Conservation (phyloP, 1,284 basidiomycete genomes). For the Phaffia rhodozyma region DNA sequence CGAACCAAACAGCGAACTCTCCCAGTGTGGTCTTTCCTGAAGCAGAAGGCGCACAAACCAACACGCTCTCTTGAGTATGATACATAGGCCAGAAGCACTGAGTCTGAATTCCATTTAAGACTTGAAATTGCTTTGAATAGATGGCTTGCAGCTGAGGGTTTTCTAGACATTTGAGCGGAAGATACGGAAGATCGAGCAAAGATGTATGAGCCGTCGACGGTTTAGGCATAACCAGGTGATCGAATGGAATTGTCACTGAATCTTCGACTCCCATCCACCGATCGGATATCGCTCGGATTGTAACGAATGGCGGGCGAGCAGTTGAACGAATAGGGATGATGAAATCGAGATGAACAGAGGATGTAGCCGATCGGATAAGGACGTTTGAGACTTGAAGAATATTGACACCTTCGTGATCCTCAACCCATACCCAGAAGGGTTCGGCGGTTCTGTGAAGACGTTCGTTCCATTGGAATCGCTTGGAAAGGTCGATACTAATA, state of each 20-base stretch:
- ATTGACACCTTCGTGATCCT: slow-evolving; percentile 63
- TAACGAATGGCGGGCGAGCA: slow-evolving; percentile 48
- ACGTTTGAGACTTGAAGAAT: slow-evolving; percentile 77
- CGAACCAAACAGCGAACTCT: slow-evolving; percentile 58
- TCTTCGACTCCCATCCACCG: slow-evolving; percentile 89
- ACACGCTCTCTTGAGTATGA: slow-evolving; percentile 55
- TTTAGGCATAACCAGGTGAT: slow-evolving; percentile 62
- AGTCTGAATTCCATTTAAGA: slow-evolving; percentile 78
- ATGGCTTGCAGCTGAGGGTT: slow-evolving; percentile 42
- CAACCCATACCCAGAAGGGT: slow-evolving; percentile 93
- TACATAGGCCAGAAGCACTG: slow-evolving; percentile 77
- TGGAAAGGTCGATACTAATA: slow-evolving; percentile 53
- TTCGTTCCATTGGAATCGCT: slow-evolving; percentile 72
- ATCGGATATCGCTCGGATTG: slow-evolving; percentile 74
- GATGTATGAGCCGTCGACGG: slow-evolving; percentile 52
- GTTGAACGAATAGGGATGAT: slow-evolving; percentile 57
- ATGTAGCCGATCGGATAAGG: slow-evolving; percentile 55
- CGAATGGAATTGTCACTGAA: slow-evolving; percentile 52
- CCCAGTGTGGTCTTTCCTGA: slow-evolving; percentile 71
- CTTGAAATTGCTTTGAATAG: slow-evolving; percentile 40
- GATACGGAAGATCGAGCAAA: slow-evolving; percentile 69
- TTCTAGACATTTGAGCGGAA: slow-evolving; percentile 47
- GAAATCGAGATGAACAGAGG: slow-evolving; percentile 58
- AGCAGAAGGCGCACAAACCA: slow-evolving; percentile 71
- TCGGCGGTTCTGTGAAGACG: slow-evolving; percentile 66